These are phyloP conservation scores for Linaria vulgaris DNA, from an alignment of 257 asterid genomes.

Conservation along the genomic window DNA sequence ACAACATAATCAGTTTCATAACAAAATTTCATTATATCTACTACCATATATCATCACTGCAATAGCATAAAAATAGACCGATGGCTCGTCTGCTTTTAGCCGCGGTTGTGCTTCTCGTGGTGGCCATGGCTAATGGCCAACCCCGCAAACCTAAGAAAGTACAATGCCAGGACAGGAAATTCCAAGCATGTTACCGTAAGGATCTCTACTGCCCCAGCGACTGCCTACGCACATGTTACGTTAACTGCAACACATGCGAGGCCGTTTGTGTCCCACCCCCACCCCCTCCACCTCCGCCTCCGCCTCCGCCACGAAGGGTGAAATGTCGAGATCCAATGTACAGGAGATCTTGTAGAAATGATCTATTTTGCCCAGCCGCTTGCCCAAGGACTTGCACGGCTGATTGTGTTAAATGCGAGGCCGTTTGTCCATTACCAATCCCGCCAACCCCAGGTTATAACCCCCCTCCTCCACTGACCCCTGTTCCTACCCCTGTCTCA, in stretches of 20 bases:
- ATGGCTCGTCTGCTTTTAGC: slow-evolving; percentile 38
- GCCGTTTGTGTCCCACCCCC: slow-evolving; percentile 42
- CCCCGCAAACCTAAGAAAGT: slow-evolving; percentile 41
- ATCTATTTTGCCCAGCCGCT: slow-evolving; percentile 33
- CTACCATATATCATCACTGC: neutral
- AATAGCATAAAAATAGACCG: neutral
- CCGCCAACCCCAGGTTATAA: slow-evolving; percentile 26
- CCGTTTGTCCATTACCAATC: slow-evolving; percentile 26
- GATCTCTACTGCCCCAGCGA: slow-evolving; percentile 46
- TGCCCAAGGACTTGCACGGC: slow-evolving; percentile 37
- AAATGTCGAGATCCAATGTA: slow-evolving; percentile 29
- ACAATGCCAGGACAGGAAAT: slow-evolving; percentile 48
- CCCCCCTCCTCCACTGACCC: neutral
- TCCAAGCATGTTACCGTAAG: slow-evolving; percentile 34
- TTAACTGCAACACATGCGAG: slow-evolving; percentile 47
- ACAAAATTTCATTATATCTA: neutral
- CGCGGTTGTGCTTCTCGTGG: slow-evolving; percentile 33
- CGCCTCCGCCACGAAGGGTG: slow-evolving; percentile 34
- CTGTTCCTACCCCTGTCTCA: neutral
- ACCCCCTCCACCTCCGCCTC: slow-evolving; percentile 35
- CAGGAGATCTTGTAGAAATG: slow-evolving; percentile 27
- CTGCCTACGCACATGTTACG: slow-evolving; percentile 48
- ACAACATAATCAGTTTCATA: neutral
- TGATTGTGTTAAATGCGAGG: slow-evolving; percentile 31
- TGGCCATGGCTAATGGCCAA: slow-evolving; percentile 35